Evolutionary conservation across 352 stramenopile species (phyloP).

Genomic region (Phytophthora constricta): DNA sequence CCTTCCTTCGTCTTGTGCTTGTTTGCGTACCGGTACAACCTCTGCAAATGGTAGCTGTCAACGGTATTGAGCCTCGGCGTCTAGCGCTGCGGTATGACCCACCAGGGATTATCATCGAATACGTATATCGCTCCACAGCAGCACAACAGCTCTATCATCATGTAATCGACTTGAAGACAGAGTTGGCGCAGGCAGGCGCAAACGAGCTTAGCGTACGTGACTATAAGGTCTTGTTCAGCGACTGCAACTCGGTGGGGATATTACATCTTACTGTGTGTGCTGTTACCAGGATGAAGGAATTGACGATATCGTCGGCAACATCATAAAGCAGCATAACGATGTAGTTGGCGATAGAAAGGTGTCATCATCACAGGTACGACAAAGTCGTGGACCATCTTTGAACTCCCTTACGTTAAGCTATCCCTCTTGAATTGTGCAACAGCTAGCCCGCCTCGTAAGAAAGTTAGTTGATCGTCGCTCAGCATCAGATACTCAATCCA

Average conservation of each 20-base stretch:
- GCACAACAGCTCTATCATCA: slow-evolving; percentile 60
- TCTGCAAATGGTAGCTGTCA: slow-evolving; percentile 28
- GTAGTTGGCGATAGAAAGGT: slow-evolving; percentile 55
- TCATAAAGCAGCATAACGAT: slow-evolving; percentile 46
- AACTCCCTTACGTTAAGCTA: neutral
- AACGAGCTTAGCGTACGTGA: slow-evolving; percentile 23
- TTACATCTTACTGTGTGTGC: slow-evolving; percentile 1
- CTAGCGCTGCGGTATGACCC: slow-evolving; percentile 63
- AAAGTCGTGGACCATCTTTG: neutral
- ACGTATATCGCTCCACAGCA: slow-evolving; percentile 34
- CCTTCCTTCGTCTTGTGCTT: neutral
- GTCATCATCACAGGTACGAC: slow-evolving; percentile 48
- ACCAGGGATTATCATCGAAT: slow-evolving; percentile 70
- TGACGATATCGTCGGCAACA: slow-evolving; percentile 43
- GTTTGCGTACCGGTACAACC: no score
- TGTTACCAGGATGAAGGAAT: slow-evolving; percentile 39
- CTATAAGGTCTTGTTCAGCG: neutral
- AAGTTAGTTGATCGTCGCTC: slow-evolving; percentile 41
- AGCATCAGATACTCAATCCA: neutral
- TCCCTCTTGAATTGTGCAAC: neutral
- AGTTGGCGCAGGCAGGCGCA: slow-evolving; percentile 14
- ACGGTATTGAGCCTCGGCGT: slow-evolving; percentile 51
- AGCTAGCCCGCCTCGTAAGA: slow-evolving; percentile 60
- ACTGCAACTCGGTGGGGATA: neutral
- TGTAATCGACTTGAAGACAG: slow-evolving; percentile 56